Evolutionary conservation across 2,329 filamentous ascomycete species (phyloP), one percentile per base, ranked within the genome.

Genomic region (Trematosphaeria pertusa): DNA sequence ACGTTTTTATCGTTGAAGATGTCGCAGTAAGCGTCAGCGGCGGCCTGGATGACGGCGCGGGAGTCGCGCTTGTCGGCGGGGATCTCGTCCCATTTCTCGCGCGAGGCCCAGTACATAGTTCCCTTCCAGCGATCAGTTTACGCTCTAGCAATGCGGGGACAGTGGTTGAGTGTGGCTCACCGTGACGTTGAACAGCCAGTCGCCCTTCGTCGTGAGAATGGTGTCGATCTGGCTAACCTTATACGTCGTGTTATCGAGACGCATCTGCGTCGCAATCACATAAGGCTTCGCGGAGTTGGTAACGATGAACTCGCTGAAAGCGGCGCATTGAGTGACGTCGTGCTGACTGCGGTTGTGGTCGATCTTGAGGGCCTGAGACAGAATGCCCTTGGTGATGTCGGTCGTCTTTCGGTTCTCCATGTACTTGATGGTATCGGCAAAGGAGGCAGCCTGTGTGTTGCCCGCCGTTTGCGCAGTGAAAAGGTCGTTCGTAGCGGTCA

Each of bases 181-280:
- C 1, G 62, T 66, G 12, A 59, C 58, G 37, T 67, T 67, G 54
- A 67, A 67, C 1, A 65, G 51, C 64, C 64, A 67, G 35, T 67
- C 64, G 3, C 62, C 62, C 12, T 57, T 65, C 1, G 50, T 62
- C 6, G 64, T 67, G 10, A 59, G 48, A 36, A 67, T 63, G 26
- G 30, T 61, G 22, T 65, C 64, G 14, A 67, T 58, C 22, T 56
- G 46, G 14, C 40, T 43, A 8, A 65, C 53, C 22, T 57, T 56
- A 31, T 47, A 43, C 24, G 54, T 61, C 2, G 51, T 40, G 46
- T 64, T 62, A 37, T 60, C 59, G 10, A 65, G 21, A 5, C 61
- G 57, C 10, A 65, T n/a, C 37, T 65, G 62, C 0, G 56, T 59
- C n/a, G 52, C 55, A 37, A 69, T 61, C 22, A 67, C 65, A 26